Base-by-base conservation (phyloP, 352 stramenopile species). In the Globisporangium acanthophoron region DNA sequence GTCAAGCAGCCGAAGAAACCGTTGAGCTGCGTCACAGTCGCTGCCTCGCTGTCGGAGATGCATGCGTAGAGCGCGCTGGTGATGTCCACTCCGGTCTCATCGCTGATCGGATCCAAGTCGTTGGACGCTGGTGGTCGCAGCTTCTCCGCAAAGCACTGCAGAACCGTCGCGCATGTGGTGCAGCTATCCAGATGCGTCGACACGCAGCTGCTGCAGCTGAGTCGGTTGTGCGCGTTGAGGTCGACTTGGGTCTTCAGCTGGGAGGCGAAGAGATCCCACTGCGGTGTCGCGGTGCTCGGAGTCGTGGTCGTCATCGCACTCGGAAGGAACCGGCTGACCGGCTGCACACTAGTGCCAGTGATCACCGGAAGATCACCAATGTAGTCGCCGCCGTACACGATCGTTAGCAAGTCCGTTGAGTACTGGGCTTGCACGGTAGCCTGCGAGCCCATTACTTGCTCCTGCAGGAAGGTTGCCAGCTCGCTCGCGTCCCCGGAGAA, bases 1-100 rank as follows among this genome's bases (percentile, higher is more conserved):
- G 46, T 54, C 18, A 61, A 40, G 35, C 59, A 65, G 6, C 21
- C 4, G 53, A 65, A 59, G n/a, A 65, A 65, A 7, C 3, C 18
- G 24, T 20, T 44, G 12, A 61, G 33, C 6, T 37, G 33, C 33
- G 16, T 18, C 37, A 24, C 9, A 35, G 43, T 52, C 37, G 60
- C 3, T 56, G 16, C 3, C n/a, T 18, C 3, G 40, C 45, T 21
- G 46, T 21, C 37, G 15, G 46, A 39, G 8, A 43, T 40, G 45
- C 59, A 65, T 9, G 52, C 21, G 2, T 11, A 21, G 2, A 65
- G 6, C 0, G 59, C 59, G 8, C 11, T 5, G 1, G 59, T 56
- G 6, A 65, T 39, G 27, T 65, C 39, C 20, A 35, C 35, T 13
- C 56, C 56, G 12, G 56, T 62, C 1, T 29, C 45, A 3, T n/a